phyloP scores from a whole-genome alignment of 176 grass and related monocot species.

The Guadua angustifolia region DNA sequence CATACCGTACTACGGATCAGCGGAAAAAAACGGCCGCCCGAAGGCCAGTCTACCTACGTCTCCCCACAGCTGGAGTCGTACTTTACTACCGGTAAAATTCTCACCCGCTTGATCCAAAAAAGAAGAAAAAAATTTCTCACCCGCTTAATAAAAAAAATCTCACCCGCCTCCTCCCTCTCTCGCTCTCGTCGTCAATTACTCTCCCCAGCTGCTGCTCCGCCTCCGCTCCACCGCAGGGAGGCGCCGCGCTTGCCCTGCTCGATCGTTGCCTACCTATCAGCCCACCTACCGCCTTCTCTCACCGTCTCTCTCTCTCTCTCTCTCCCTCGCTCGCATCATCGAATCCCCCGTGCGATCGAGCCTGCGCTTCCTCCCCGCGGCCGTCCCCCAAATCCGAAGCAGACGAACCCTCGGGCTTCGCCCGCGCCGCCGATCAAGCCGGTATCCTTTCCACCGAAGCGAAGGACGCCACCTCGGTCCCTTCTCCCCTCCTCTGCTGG shows the following conservation, averaged over 20 bases:
- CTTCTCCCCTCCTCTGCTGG: background rate
- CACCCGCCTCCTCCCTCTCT: background rate
- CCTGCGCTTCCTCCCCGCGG: background rate
- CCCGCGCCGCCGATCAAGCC: background rate
- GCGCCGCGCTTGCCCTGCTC: background rate
- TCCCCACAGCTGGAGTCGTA: conserved; percentile 34
- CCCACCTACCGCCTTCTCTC: conserved; percentile 36
- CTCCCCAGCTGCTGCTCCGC: background rate
- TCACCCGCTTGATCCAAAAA: background rate
- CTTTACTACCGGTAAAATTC: conserved; percentile 2
- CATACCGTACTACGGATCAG: too few species aligned
- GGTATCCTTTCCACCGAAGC: background rate
- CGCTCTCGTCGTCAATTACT: background rate
- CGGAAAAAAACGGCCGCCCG: too few species aligned
- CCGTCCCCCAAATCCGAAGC: background rate
- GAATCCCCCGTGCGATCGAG: conserved; percentile 11
- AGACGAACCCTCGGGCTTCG: background rate
- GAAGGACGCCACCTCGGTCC: conserved; percentile 14
- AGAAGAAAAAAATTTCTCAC: too few species aligned
- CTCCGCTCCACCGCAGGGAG: background rate
- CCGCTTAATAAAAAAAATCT: too few species aligned
- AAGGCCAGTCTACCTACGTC: too few species aligned
- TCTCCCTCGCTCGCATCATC: background rate
- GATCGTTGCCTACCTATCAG: conserved; percentile 31
- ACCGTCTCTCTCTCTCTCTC: background rate